Conservation (phyloP, 2,329 filamentous ascomycete species). For the Pestalotiopsis sp. region DNA sequence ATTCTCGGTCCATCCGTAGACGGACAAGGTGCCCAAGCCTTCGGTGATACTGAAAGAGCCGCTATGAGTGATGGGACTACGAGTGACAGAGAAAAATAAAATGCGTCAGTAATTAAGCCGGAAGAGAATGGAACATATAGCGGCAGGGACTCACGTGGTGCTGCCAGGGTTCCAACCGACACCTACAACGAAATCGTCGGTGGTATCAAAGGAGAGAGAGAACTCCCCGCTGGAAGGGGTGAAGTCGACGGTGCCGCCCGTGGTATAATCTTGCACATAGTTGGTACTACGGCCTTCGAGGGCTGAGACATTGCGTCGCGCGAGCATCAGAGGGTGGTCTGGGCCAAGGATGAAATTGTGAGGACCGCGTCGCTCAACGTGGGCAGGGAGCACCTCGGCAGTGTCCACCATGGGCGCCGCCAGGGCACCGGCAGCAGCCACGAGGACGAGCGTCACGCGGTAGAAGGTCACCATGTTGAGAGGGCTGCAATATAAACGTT, state of each 20-base stretch:
- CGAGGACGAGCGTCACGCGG: background rate
- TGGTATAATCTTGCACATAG: background rate
- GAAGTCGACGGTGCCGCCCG: background rate
- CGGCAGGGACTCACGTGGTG: background rate
- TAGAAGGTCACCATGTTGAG: background rate
- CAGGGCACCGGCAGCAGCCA: background rate
- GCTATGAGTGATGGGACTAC: background rate
- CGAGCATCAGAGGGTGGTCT: background rate
- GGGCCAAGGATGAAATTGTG: constrained; percentile 1
- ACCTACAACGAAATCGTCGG: background rate
- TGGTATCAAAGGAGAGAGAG: background rate
- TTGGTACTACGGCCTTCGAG: background rate
- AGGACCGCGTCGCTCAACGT: background rate
- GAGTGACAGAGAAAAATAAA: background rate
- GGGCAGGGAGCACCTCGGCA: constrained; percentile 1
- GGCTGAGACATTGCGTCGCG: background rate
- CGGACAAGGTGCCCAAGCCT: background rate
- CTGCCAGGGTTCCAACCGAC: background rate
- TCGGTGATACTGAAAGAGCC: background rate
- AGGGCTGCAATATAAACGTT: background rate
- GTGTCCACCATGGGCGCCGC: background rate
- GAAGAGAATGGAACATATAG: background rate
- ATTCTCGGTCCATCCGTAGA: constrained; percentile 27
- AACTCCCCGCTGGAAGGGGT: background rate
- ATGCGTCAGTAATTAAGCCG: background rate